Conservation (phyloP, 2,329 filamentous ascomycete genomes). For the Aspergillus sp. region DNA sequence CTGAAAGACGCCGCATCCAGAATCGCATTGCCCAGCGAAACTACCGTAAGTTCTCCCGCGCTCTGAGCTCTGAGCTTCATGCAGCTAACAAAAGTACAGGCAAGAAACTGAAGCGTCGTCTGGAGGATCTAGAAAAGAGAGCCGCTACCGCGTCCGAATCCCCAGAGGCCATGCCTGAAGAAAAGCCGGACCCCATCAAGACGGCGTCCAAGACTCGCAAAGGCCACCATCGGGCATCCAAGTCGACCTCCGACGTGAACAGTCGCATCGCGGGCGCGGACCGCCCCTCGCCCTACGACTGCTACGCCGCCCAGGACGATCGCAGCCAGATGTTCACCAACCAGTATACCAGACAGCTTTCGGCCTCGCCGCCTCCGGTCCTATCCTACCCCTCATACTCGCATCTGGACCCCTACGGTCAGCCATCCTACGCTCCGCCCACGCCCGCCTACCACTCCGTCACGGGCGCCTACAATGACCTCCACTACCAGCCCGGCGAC, state of each 20-base stretch:
- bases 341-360: slow-evolving; percentile 58
- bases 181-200: slow-evolving; percentile 46
- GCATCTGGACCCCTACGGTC: slow-evolving; percentile 42
- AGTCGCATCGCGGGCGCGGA: slow-evolving; percentile 21
- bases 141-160: slow-evolving; percentile 61
- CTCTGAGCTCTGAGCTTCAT: background rate
- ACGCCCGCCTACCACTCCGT: slow-evolving; percentile 31
- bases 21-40: slow-evolving; percentile 97
- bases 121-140: slow-evolving; percentile 63
- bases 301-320: slow-evolving; percentile 43
- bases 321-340: slow-evolving; percentile 54
- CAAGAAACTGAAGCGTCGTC: slow-evolving; percentile 66
- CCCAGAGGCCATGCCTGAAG: slow-evolving; percentile 54
- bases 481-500: slow-evolving; percentile 39
- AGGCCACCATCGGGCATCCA: slow-evolving; percentile 20
- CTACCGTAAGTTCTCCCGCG: slow-evolving; percentile 67
- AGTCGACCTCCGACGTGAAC: slow-evolving; percentile 24
- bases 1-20: slow-evolving; percentile 89
- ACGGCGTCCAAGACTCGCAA: slow-evolving; percentile 25
- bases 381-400: slow-evolving; percentile 54
- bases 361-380: slow-evolving; percentile 55
- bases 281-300: slow-evolving; percentile 33
- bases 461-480: slow-evolving; percentile 29
- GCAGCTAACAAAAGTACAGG: slow-evolving; percentile 34
- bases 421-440: slow-evolving; percentile 32